Evolutionary conservation across 2,329 filamentous ascomycete species (phyloP), one percentile per base, ranked within the genome.

Genomic region (Talaromyces sp.): DNA sequence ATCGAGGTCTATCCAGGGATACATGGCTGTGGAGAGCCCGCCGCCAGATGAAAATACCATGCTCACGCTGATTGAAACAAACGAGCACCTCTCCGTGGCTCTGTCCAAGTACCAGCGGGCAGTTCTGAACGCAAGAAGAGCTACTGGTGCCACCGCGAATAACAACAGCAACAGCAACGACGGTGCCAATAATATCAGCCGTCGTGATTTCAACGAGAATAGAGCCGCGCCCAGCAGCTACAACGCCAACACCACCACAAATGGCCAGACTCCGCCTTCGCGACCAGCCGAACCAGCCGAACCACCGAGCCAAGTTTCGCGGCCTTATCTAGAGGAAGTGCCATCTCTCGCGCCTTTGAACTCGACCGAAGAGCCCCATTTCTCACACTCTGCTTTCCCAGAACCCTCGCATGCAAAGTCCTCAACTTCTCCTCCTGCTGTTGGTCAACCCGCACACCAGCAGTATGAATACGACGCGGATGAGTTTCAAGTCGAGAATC

Each of bases 11-110:
- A 86, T 97, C 67, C 92, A 97, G 69, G 81, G 82, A 32, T 97
- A 95, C 76, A 96, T 97, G 80, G 82, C 87, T 48, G 85, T 87
- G 53, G 87, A 89, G 60, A 84, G 91, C 70, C 92, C 93, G 0
- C 72, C 85, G 0, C 92, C 93, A 0, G 94, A 97, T 73, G 93
- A 96, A 69, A 89, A 96, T 66, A 97, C 93, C 1, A 91, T 97
- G 84, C 87, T 94, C 71, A 92, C 87, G 14, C 79, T 99, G 63
- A 96, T 99, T 69, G 92, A 97, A 74, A 94, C 91, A 14, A 96
- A 96, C 72, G 94, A 97, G 74, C 89, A 93, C 71, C 81, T 99
- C 31, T 90, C 91, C 62, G 85, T 90, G 51, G 88, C 92, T 0
- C 81, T 93, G 46, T 94, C 87, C 64, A 87, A 91, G 70, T 91